phyloP scores from a whole-genome alignment of 1,284 basidiomycete genomes.

The Pisolithus thermaeus region DNA sequence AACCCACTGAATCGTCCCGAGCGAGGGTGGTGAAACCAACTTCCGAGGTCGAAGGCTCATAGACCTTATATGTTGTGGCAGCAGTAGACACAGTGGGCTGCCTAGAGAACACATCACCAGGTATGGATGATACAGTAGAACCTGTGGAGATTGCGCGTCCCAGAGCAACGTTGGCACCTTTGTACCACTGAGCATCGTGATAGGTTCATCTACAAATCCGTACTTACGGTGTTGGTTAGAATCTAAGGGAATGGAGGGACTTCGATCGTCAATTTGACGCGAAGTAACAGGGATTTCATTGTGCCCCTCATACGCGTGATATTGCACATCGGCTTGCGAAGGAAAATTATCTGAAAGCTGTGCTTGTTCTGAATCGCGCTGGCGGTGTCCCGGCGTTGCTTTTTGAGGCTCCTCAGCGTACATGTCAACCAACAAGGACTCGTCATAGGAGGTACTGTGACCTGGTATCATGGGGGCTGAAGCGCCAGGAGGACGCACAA shows the following conservation, averaged over 20 bases:
- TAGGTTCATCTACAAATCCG: not conserved
- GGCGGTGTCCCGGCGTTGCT: conserved; percentile 6
- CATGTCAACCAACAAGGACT: conserved; percentile 20
- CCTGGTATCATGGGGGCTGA: conserved; percentile 30
- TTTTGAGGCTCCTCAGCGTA: conserved; percentile 20
- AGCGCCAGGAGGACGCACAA: conserved; percentile 31
- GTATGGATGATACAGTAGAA: conserved; percentile 28
- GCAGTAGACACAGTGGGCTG: conserved; percentile 25
- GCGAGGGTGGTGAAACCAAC: conserved; percentile 11
- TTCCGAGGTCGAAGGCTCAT: conserved; percentile 10
- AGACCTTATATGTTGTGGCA: conserved; percentile 20
- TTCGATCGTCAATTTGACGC: conserved; percentile 19
- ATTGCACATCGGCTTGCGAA: conserved; percentile 10
- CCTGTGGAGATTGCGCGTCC: conserved; percentile 27
- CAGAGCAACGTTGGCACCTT: conserved; percentile 15
- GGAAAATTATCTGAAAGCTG: conserved; percentile 18
- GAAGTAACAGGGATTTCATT: conserved; percentile 8
- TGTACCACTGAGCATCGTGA: conserved; percentile 7
- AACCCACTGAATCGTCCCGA: conserved; percentile 14
- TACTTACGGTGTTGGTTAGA: conserved; percentile 18
- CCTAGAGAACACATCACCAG: conserved; percentile 19
- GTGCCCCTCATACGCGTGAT: conserved; percentile 11
- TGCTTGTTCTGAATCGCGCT: conserved; percentile 10
- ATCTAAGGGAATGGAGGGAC: conserved; percentile 20
- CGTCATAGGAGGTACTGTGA: conserved; percentile 19